Conservation (phyloP, 331 rosid species). For the Rosa hybrid region DNA sequence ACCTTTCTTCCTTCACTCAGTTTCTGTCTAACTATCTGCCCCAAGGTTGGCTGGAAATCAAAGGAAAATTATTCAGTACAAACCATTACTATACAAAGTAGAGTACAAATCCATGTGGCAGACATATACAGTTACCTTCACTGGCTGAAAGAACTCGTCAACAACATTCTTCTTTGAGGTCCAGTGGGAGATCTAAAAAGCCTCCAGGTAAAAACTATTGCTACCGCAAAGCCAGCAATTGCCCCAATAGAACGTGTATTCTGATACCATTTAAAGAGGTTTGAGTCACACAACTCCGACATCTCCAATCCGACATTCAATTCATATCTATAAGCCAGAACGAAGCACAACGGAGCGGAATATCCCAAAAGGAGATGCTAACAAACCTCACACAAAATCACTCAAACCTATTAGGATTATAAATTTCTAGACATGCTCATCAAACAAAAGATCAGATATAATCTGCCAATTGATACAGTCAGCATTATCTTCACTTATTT, state of each 20-base stretch:
- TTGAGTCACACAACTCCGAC: neutral
- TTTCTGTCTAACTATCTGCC: constrained; percentile 88
- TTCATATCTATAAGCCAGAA: neutral
- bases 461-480: no score
- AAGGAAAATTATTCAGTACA: constrained; percentile 27
- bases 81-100: constrained; percentile 13
- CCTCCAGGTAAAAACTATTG: constrained; percentile 90
- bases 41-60: constrained; percentile 76
- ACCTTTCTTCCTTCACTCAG: constrained; percentile 98
- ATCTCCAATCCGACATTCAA: neutral
- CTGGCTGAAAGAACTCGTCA: constrained; percentile 76
- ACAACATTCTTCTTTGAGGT: constrained; percentile 65
- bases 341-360: no score
- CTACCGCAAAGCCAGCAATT: constrained; percentile 85
- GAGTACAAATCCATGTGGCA: neutral
- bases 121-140: constrained; percentile 49
- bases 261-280: constrained; percentile 44
- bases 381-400: neutral
- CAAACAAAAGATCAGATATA: no score
- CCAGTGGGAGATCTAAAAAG: constrained; percentile 68
- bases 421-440: no score
- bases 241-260: constrained; percentile 82
- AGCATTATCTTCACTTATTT: neutral
- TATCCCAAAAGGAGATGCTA: neutral
- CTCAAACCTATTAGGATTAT: neutral